Base-by-base conservation (phyloP, 2,329 filamentous ascomycete genomes). In the Boeremia lycopersici region DNA sequence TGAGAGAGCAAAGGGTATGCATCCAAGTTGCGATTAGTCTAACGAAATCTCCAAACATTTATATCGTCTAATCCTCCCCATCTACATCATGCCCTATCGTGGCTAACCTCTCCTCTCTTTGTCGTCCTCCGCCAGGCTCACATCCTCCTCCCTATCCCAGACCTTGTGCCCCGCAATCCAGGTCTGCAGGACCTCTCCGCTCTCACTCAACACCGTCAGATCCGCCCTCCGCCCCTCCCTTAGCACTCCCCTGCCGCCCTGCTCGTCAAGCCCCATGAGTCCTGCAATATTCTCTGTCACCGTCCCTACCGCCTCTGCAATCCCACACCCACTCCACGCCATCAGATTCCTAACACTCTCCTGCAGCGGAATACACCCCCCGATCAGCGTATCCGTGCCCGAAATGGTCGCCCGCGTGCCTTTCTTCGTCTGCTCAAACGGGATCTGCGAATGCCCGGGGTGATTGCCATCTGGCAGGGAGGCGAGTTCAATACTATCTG, bases 401-500 rank as follows among this genome's bases (percentile, higher is more conserved):
- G 79, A 77, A 39, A 84, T 83, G 0, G 79, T 80, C 0, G 81
- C 82, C 44, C 74, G 70, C 25, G 78, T 78, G 0, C 81, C 81
- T 2, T 60, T 56, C 61, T 84, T 84, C 5, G 74, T 74, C 61
- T 84, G 82, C 26, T 76, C 67, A 31, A 74, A 74, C 1, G 79
- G 75, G 17, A 84, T 82, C 60, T 84, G 82, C 1, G 79, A 71
- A 57, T 84, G 79, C 0, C 80, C 80, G 0, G 80, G 78, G 56
- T 84, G 79, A 0, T 76, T 74, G 0, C 82, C 82, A 48, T 84
- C 79, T 0, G 77, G 74, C 1, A 84, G 71, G 7, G 80, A 81
- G 9, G 80, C 79, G 3, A 85, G 76, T 62, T 85, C 82, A 59
- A 83, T 82, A 48, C 75, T 78, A 67, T 84, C 82, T 1, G 81